Base-by-base conservation (phyloP, 768 basidiomycete species). In the button mushroom (Agaricus bisporus) region DNA sequence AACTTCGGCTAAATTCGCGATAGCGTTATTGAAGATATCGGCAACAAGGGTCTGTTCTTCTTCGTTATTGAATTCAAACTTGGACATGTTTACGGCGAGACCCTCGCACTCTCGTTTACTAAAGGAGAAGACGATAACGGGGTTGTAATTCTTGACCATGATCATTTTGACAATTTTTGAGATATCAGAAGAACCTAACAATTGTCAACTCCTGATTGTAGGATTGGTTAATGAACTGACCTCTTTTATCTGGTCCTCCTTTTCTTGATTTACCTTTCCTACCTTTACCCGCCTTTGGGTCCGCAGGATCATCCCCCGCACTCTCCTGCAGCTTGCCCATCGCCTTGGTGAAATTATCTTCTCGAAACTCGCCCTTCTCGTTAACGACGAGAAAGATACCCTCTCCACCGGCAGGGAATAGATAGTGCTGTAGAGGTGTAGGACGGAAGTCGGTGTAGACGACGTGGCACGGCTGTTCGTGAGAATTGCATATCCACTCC, bases 361-460 rank as follows among this genome's bases (percentile, higher is more conserved):
- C 97, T 26, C 91, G 77, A 63, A 99, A 99, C 56, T 95, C 91
- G 52, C 94, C 85, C 71, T 95, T 94, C 71, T 99, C 97, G 63
- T 99, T 98, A n/a, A 99, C 91, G 1, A 99, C 97, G 2, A 99
- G 75, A 66, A 93, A 97, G 41, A 99, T 98, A 8, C 97, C 97
- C 59, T 98, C 94, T 1, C 91, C 94, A 7, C 95, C 95, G 3
- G 88, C 84, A 1, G 97, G 97, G 73, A 98, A 99, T 51, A 99
- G 83, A 67, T 98, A 99, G 62, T 99, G 97, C 64, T 98, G 97
- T 7, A 99, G 73, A 1, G 97, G 97, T 1, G 97, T 99, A 1
- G 97, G 97, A 35, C 97, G 86, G 74, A 98, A 98, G 71, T 99
- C 94, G 56, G 97, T 99, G 68, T 98, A 99, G 38, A 99, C 95